Base-by-base conservation (phyloP, 106 monocot genomes). In the Posidonia australis region DNA sequence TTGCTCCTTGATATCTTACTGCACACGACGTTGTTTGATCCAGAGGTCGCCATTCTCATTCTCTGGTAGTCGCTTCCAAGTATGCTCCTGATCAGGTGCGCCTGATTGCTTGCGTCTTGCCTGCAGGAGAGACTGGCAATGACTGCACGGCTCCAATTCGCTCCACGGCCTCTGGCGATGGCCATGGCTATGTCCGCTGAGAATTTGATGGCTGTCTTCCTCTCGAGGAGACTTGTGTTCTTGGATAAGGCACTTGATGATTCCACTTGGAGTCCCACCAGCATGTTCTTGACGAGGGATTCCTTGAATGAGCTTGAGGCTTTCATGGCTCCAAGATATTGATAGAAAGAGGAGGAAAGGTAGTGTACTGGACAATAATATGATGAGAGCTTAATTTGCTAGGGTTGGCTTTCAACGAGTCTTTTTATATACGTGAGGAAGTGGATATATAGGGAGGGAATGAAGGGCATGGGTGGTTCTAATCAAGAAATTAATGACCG, bases 181-280 rank as follows among this genome's bases (percentile, higher is more conserved):
- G 84, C 92, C 71, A 81, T 77, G 20, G 84, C 84, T 7, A 75
- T 59, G 51, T 87, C 76, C 0, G 84, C 84, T 0, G 70, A 64
- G 76, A 67, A 67, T 77, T 84, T 84, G 67, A 87, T 71, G 25
- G 61, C 80, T 14, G 49, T 76, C 78, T 80, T 84, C 74, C 82
- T 78, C 66, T 82, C 80, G n/a, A 36, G 29, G 45, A 82, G 13
- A 26, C 60, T 80, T 77, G 82, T 76, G 59, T 12, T 68, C 64
- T 23, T 55, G 16, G 74, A 70, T 14, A 69, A 54, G 7, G 57
- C 44, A 24, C 63, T 58, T 36, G 20, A 44, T 18, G 62, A 41
- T 22, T 44, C 47, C 27, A 58, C 61, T 14, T 48, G 67, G 74
- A 87, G 70, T 0, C 84, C 81, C 20, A 71, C 18, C 17, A 87